Percentiles rank a stretch among this genome's conserved stretches.
These are phyloP conservation scores for Pseudotsuga menziesii DNA, from an alignment of 75 land plant genomes.

Conservation along the genomic window DNA sequence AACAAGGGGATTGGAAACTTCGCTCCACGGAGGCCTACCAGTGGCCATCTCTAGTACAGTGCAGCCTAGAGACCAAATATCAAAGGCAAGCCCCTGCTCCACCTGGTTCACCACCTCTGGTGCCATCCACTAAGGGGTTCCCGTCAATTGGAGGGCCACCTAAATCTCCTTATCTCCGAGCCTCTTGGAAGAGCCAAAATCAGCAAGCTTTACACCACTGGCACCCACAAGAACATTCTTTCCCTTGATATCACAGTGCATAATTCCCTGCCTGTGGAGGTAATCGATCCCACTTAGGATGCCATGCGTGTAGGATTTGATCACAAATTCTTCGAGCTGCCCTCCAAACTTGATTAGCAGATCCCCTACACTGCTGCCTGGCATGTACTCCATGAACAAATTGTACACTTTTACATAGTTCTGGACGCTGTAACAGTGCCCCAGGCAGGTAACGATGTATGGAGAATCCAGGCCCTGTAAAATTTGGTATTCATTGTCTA, in stretches of 20 bases:
- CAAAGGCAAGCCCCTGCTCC: slow-evolving; percentile 34
- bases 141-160: background rate
- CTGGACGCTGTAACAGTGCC: slow-evolving; percentile 20
- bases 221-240: too few relatives aligned
- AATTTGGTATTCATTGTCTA: slow-evolving; percentile 26
- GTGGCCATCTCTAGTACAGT: slow-evolving; percentile 48
- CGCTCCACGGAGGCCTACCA: slow-evolving; percentile 23
- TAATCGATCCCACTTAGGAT: too few relatives aligned
- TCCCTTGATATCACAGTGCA: too few relatives aligned
- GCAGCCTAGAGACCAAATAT: slow-evolving; percentile 67
- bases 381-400: slow-evolving; percentile 54
- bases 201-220: too few relatives aligned
- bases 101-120: slow-evolving; percentile 26
- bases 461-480: slow-evolving; percentile 25
- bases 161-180: too few relatives aligned
- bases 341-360: slow-evolving; percentile 22
- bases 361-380: slow-evolving; percentile 45
- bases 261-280: too few relatives aligned
- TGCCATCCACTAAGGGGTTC: slow-evolving; percentile 34
- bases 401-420: slow-evolving; percentile 22
- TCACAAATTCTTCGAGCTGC: too few relatives aligned
- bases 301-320: too few relatives aligned
- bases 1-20: background rate
- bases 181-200: too few relatives aligned
- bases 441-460: slow-evolving; percentile 29